A percentile compares a stretch with the other conserved stretches of the same genome.
phyloP scores from a whole-genome alignment of 2,329 filamentous ascomycete species.

The Septoria linicola region DNA sequence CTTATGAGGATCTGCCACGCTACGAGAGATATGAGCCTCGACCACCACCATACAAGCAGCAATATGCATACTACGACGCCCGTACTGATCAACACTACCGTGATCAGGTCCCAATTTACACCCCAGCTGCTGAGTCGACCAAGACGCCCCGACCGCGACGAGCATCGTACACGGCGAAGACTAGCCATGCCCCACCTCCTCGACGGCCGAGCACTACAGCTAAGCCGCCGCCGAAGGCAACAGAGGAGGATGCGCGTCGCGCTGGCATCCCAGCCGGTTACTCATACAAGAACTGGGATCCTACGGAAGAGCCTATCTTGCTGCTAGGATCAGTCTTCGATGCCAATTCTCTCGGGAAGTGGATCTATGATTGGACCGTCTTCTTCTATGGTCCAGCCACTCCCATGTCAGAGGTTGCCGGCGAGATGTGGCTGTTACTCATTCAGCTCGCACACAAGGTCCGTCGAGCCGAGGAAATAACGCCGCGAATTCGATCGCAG shows the following conservation, averaged over 20 bases:
- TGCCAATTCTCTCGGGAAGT: slow-evolving; percentile 94
- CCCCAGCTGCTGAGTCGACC: slow-evolving; percentile 40
- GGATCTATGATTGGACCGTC: slow-evolving; percentile 99
- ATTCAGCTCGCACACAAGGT: slow-evolving; percentile 93
- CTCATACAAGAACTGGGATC: slow-evolving; percentile 98
- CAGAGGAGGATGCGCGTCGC: slow-evolving; percentile 62
- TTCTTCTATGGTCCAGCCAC: slow-evolving; percentile 79
- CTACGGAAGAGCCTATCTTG: slow-evolving; percentile 87
- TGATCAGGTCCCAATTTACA: slow-evolving; percentile 51
- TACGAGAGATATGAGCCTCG: slow-evolving; percentile 44
- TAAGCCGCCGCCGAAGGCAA: slow-evolving; percentile 51
- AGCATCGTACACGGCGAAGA: slow-evolving; percentile 51
- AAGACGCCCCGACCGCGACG: slow-evolving; percentile 32
- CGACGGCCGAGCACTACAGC: slow-evolving; percentile 42
- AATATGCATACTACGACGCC: slow-evolving; percentile 52
- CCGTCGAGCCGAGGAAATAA: slow-evolving; percentile 80
- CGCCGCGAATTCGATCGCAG: slow-evolving; percentile 67
- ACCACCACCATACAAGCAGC: slow-evolving; percentile 52
- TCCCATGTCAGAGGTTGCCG: slow-evolving; percentile 85
- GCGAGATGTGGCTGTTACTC: slow-evolving; percentile 90
- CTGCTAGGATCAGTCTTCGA: slow-evolving; percentile 95
- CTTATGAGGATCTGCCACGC: slow-evolving; percentile 44
- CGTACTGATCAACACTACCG: slow-evolving; percentile 54
- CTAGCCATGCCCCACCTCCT: slow-evolving; percentile 53
- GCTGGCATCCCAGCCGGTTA: slow-evolving; percentile 81